Percentiles rank a stretch among this genome's conserved stretches.
Conservation (phyloP, 106 monocot genomes). For the Gastrodia elata region DNA sequence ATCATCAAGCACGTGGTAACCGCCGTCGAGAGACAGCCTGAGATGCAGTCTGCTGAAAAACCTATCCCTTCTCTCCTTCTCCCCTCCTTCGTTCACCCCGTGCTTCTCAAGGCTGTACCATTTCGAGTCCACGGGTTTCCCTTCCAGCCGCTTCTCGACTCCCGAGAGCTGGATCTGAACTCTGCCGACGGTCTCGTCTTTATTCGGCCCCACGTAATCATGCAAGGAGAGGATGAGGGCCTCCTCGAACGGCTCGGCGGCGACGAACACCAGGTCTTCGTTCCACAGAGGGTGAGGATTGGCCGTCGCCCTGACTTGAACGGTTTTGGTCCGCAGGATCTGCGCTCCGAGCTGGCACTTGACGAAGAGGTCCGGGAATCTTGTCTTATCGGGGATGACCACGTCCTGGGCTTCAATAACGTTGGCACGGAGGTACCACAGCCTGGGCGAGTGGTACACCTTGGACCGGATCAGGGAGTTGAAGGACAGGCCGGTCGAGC, state of each 20-base stretch:
- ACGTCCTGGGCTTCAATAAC: conserved; percentile 58
- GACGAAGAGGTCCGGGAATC: conserved; percentile 47
- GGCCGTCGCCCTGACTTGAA: conserved; percentile 22
- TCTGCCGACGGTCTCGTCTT: conserved; percentile 44
- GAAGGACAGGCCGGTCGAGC: conserved; percentile 5
- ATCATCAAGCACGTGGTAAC: conserved; percentile 70
- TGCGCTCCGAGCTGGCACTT: conserved; percentile 39
- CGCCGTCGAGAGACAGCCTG: conserved; percentile 52
- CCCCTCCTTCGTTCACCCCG: conserved; percentile 14
- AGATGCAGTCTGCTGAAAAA: conserved; percentile 40
- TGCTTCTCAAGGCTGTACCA: conserved; percentile 51
- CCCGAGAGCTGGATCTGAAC: conserved; percentile 10
- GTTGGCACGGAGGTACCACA: conserved; percentile 63
- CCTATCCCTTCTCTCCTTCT: conserved; percentile 42
- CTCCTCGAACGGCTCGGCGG: conserved; percentile 69
- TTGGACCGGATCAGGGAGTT: conserved; percentile 35
- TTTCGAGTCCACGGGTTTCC: conserved; percentile 16
- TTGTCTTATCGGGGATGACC: conserved; percentile 14
- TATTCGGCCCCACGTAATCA: conserved; percentile 33
- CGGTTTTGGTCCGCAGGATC: conserved; percentile 22
- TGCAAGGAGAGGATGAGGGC: conserved; percentile 28
- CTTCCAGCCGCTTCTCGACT: conserved; percentile 33
- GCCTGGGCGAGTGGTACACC: conserved; percentile 55
- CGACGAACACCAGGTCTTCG: conserved; percentile 55
- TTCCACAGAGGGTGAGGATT: conserved; percentile 44